A percentile compares a stretch with the other conserved stretches of the same genome.
These are phyloP conservation scores for Alternaria atra DNA, from an alignment of 2,329 filamentous ascomycete species.

Conservation along the genomic window DNA sequence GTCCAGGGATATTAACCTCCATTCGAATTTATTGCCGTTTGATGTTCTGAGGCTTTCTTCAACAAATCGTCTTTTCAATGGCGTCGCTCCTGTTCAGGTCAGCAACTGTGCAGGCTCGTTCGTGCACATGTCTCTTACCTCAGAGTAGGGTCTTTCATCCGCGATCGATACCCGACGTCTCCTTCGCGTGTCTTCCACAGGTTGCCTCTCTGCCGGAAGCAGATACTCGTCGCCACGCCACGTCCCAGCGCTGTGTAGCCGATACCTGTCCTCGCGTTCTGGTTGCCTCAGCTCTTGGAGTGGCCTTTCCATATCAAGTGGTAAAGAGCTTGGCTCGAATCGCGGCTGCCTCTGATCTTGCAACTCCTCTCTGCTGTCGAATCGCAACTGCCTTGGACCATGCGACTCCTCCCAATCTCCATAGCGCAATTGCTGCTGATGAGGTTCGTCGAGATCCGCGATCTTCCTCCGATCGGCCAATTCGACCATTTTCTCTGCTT, in stretches of 20 bases:
- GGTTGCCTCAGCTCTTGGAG: neutral
- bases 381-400: neutral
- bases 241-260: neutral
- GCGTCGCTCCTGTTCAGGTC: neutral
- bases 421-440: neutral
- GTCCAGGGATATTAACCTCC: neutral
- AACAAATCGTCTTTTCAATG: neutral
- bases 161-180: neutral
- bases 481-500: slow-evolving; percentile 30
- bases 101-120: neutral
- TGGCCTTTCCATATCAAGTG: neutral
- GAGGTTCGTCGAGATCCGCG: slow-evolving; percentile 17
- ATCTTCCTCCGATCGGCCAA: slow-evolving; percentile 28
- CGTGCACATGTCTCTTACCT: neutral
- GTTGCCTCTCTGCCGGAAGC: neutral
- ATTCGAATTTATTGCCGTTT: no score
- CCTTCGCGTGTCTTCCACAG: neutral
- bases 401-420: neutral
- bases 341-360: neutral
- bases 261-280: neutral
- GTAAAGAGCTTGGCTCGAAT: neutral
- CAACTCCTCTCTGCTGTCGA: neutral
- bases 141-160: neutral
- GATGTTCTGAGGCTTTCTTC: neutral
- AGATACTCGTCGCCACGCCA: neutral